Evolutionary conservation across 805 yeast species (phyloP).

Genomic region (Kuraishia borneana): DNA sequence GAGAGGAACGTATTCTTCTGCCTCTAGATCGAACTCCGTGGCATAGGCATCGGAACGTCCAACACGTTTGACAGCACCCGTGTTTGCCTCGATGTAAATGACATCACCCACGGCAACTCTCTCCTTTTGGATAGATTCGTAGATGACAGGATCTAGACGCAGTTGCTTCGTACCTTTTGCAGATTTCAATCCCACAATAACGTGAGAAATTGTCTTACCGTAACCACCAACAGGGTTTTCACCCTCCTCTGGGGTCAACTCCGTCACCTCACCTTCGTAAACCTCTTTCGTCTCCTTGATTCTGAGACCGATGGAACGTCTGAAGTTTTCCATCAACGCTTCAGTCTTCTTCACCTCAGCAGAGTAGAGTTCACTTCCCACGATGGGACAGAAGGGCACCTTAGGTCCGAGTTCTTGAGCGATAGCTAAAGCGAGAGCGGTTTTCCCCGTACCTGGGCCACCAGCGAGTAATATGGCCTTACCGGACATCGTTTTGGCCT

Average conservation of each 20-base stretch:
- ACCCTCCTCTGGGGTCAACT: conserved; percentile 88
- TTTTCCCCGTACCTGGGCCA: conserved; percentile 97
- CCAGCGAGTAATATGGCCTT: conserved; percentile 95
- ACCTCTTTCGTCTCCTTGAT: conserved; percentile 96
- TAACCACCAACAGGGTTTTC: conserved; percentile 97
- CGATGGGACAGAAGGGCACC: conserved; percentile 96
- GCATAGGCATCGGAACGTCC: conserved; percentile 99
- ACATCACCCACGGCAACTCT: conserved; percentile 93
- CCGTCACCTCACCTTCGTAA: conserved; percentile 97
- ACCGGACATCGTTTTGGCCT: conserved; percentile 87
- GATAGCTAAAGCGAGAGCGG: conserved; percentile 92
- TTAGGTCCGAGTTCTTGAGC: conserved; percentile 95
- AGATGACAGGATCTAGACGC: conserved; percentile 85
- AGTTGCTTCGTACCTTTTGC: conserved; percentile 85
- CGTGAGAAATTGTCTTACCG: conserved; percentile 93
- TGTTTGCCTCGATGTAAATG: conserved; percentile 91
- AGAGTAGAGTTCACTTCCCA: conserved; percentile 86
- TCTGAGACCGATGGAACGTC: conserved; percentile 92
- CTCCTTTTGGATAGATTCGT: conserved; percentile 91
- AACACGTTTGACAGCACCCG: conserved; percentile 94
- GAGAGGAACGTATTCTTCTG: conserved; percentile 95
- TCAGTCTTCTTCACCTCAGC: conserved; percentile 98
- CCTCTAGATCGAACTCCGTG: conserved; percentile 95
- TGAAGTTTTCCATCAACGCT: conserved; percentile 89
- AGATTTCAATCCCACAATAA: conserved; percentile 84